Conservation (phyloP, 2,329 filamentous ascomycete species). For the Penicillium janthinellum region DNA sequence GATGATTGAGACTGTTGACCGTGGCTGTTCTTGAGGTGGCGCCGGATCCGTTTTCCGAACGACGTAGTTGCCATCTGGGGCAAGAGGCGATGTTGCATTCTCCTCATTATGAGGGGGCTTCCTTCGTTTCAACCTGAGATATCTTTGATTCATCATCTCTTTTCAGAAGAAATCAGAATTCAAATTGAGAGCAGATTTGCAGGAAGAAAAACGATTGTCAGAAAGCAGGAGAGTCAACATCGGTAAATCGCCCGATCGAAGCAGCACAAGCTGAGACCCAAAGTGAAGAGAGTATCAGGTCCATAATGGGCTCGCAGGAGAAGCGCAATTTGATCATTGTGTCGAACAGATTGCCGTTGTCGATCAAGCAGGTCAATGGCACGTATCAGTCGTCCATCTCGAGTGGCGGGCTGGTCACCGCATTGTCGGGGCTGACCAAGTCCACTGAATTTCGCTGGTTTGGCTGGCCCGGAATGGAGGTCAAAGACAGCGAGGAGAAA, state of each 20-base stretch:
- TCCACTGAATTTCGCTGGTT: conserved; percentile 93
- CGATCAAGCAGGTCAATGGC: conserved; percentile 82
- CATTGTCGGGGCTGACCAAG: conserved; percentile 83
- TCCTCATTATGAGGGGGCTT: not conserved
- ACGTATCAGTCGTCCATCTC: conserved; percentile 85
- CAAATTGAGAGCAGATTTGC: not conserved
- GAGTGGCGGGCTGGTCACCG: conserved; percentile 87
- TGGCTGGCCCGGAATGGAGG: conserved; percentile 88
- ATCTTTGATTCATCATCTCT: not conserved
- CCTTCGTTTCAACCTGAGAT: not conserved
- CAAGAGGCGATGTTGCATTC: conserved; percentile 9
- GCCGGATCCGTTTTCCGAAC: conserved; percentile 14
- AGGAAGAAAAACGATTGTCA: not conserved
- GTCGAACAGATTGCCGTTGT: conserved; percentile 89
- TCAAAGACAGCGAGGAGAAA: conserved; percentile 72
- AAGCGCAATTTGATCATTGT: conserved; percentile 63
- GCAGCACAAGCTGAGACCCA: not conserved
- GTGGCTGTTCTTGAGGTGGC: not conserved
- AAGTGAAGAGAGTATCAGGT: not conserved
- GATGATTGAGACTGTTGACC: not conserved
- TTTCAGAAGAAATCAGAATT: not conserved
- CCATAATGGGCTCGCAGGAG: conserved; percentile 8
- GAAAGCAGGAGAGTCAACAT: not conserved
- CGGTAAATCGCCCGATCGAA: not conserved
- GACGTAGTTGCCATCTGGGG: conserved; percentile 24